A percentile compares a stretch with the other conserved stretches of the same genome.
phyloP scores from a whole-genome alignment of 2,329 filamentous ascomycete genomes.

The Paecilomyces formosus region DNA sequence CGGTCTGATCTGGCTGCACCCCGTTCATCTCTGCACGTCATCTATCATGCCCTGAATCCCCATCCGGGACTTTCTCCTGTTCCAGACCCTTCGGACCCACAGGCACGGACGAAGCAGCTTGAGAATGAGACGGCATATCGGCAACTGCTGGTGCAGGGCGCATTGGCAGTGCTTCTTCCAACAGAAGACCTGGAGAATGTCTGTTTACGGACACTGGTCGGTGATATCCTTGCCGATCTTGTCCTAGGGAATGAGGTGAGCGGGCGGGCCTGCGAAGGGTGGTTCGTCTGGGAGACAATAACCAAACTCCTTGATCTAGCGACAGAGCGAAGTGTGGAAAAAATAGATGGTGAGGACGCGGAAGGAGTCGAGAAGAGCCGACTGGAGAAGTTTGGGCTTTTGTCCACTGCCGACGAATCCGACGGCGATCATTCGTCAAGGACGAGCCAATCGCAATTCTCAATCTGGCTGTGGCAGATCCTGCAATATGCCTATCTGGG shows the following conservation, averaged over 20 bases:
- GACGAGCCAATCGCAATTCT: slow-evolving; percentile 24
- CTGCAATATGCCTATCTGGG: slow-evolving; percentile 45
- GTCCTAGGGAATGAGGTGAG: slow-evolving; percentile 76
- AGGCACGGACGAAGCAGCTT: slow-evolving; percentile 52
- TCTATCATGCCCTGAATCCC: slow-evolving; percentile 79
- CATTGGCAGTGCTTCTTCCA: slow-evolving; percentile 76
- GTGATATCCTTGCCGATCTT: slow-evolving; percentile 82
- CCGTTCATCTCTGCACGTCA: slow-evolving; percentile 53
- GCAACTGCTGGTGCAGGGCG: slow-evolving; percentile 75
- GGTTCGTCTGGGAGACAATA: slow-evolving; percentile 79
- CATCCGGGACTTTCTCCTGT: slow-evolving; percentile 74
- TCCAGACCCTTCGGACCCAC: slow-evolving; percentile 49
- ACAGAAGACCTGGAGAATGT: slow-evolving; percentile 87
- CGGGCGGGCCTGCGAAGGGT: slow-evolving; percentile 75
- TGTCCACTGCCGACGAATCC: slow-evolving; percentile 31
- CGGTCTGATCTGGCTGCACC: slow-evolving; percentile 53
- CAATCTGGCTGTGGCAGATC: slow-evolving; percentile 42
- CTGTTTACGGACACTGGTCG: slow-evolving; percentile 74
- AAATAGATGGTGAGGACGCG: slow-evolving; percentile 19
- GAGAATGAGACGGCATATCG: slow-evolving; percentile 79
- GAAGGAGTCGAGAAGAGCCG: slow-evolving; percentile 29
- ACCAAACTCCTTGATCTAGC: slow-evolving; percentile 58
- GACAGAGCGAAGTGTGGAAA: slow-evolving; percentile 14
- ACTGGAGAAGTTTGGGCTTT: slow-evolving; percentile 51
- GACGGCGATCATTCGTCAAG: slow-evolving; percentile 16